Conservation (phyloP, 495 filamentous ascomycete species). For the Penicillium paradoxum region DNA sequence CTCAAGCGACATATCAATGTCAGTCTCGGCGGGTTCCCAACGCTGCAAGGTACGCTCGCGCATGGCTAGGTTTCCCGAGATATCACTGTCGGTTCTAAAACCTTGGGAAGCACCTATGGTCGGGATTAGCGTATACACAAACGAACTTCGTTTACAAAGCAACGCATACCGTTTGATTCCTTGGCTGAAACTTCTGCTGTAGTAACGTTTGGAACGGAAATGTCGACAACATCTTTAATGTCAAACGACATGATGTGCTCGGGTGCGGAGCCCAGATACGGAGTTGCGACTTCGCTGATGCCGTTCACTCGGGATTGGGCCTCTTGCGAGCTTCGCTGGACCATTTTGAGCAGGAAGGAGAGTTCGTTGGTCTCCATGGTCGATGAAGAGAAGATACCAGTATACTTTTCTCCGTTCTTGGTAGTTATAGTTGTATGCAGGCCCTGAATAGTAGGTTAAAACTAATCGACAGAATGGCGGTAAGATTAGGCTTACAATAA, state of each 20-base stretch:
- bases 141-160: not conserved
- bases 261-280: conserved; percentile 56
- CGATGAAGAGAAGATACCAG: conserved; percentile 62
- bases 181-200: conserved; percentile 48
- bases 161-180: conserved; percentile 60
- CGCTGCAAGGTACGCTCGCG: conserved; percentile 75
- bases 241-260: conserved; percentile 76
- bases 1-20: conserved; percentile 66
- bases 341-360: conserved; percentile 76
- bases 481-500: conserved; percentile 49
- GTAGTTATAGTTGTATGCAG: conserved; percentile 61
- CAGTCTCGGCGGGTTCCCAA: conserved; percentile 70
- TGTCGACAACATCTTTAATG: conserved; percentile 66
- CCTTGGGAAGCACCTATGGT: conserved; percentile 44
- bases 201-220: conserved; percentile 54
- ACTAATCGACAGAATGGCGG: conserved; percentile 13
- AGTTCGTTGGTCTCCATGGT: conserved; percentile 54
- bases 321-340: conserved; percentile 54
- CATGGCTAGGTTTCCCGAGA: conserved; percentile 64
- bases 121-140: conserved; percentile 5
- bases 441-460: conserved; percentile 48
- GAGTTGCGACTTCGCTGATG: conserved; percentile 40
- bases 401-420: conserved; percentile 66
- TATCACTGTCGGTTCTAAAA: conserved; percentile 86
- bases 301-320: conserved; percentile 54